Base-by-base conservation (phyloP, 2,329 filamentous ascomycete genomes). In the Ophiocordyceps sinensis region DNA sequence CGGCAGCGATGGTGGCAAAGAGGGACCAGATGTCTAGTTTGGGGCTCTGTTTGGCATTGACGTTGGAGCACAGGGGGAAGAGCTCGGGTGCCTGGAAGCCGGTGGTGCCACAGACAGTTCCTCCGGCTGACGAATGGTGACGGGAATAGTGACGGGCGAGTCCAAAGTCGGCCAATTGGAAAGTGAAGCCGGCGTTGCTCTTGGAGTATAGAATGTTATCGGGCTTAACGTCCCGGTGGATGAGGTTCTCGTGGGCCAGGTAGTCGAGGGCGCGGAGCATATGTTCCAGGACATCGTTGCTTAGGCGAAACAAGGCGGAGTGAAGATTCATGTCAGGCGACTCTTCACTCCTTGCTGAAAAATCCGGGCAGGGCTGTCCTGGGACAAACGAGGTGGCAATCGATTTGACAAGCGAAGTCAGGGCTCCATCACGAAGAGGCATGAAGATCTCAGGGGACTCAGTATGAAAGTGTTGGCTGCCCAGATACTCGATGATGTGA, bases 161-260 rank as follows among this genome's bases (percentile, higher is more conserved):
- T 14, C 40, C 40, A 31, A 41, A 37, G 35, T 41, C 37, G 14
- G 30, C 41, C 21, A 42, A 29, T n/a, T 42, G 40, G n/a, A 42
- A 42, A 32, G 1, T 11, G 28, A 32, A 41, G 4, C 12, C 1
- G 4, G 13, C 2, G 3, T 31, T 1, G 23, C 14, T n/a, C 4
- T 23, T n/a, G 3, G 36, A 37, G 23, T 42, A 42, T 14, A 42
- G 40, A 23, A 42, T 42, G 30, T 42, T 42, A 4, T 34, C 40
- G 0, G 40, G 40, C 15, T 42, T 42, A 1, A 36, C n/a, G 23
- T 42, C 40, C 26, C 40, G 12, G 30, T 42, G 40, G 13, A 42
- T n/a, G 9, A 42, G 5, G 14, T 37, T 15, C 30, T 29, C 8
- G 13, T 19, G 28, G 12, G 17, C 36, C 5, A 42, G 30, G 23